phyloP scores from a whole-genome alignment of 1,139 yeast genomes.

The Dujonia santamariae region DNA sequence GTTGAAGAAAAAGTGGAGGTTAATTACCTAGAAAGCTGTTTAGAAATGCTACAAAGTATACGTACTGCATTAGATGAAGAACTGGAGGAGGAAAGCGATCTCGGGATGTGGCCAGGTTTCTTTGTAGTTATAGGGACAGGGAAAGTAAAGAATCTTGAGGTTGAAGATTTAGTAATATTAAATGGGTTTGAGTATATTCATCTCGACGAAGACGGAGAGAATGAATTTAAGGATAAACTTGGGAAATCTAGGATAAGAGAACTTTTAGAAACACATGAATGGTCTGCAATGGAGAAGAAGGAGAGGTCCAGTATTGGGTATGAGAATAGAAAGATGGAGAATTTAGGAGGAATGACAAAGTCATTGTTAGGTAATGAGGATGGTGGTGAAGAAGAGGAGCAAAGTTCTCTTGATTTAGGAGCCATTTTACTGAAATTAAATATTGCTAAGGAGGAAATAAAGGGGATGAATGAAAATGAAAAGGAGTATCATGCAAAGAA shows the following conservation, averaged over 20 bases:
- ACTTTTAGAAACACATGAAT: slow-evolving; percentile 38
- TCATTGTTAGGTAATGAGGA: slow-evolving; percentile 18
- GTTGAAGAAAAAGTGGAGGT: slow-evolving; percentile 14
- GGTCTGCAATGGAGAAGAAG: slow-evolving; percentile 24
- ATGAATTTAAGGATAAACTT: slow-evolving; percentile 24
- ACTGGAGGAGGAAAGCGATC: not conserved
- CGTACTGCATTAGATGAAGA: slow-evolving; percentile 1
- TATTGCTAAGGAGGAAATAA: slow-evolving; percentile 27
- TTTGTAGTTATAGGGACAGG: slow-evolving; percentile 27
- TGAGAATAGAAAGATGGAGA: slow-evolving; percentile 19
- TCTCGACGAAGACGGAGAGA: slow-evolving; percentile 20
- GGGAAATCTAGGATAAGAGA: slow-evolving; percentile 34
- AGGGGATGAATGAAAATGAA: slow-evolving; percentile 21
- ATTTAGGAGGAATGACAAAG: slow-evolving; percentile 25
- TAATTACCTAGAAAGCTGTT: slow-evolving; percentile 14
- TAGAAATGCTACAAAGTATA: slow-evolving; percentile 13
- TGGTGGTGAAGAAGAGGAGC: slow-evolving; percentile 11
- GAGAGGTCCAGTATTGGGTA: slow-evolving; percentile 8
- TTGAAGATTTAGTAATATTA: slow-evolving; percentile 30
- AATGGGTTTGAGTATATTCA: slow-evolving; percentile 32
- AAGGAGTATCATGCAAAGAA: slow-evolving; percentile 29
- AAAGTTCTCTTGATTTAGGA: slow-evolving; percentile 20
- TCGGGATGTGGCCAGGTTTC: slow-evolving; percentile 19
- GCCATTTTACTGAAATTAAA: slow-evolving; percentile 26
- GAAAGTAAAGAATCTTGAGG: slow-evolving; percentile 14